Evolutionary conservation across 768 basidiomycete genomes (phyloP), one percentile per base, ranked within the genome.

Genomic region (Kwoniella bestiolae): DNA sequence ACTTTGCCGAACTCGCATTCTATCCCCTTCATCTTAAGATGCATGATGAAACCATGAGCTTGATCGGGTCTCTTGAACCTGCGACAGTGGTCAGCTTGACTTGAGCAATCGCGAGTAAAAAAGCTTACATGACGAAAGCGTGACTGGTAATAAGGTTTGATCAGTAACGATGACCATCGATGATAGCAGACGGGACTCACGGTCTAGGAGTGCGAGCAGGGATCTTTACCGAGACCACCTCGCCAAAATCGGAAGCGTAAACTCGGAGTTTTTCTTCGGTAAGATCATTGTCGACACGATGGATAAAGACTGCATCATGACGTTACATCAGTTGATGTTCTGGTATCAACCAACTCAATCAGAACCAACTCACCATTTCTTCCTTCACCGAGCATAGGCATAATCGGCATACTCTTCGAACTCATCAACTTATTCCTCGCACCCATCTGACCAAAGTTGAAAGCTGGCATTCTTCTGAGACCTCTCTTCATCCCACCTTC

Each of bases 1-100:
- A 73, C 74, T 59, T 70, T 73, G 59, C 65, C 74, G 57, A 66
- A 73, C 29, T 73, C 74, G 50, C 71, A 76, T 5, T 58, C 65
- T 14, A 67, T 34, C 5, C 67, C 63, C 5, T 29, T 46, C 29
- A 50, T 21, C 16, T 49, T 59, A 44, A 76, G 63, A 32, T 59
- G 58, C 23, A 21, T 25, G 45, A 76, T 70, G 63, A 76, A 76
- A 5, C 21, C 50, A 5, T 59, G 56, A 3, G 74, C 74, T 35
- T 70, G 60, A 8, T 70, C 71, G 6, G 59, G 60, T 8, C 47
- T 52, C 32, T 71, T 65, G 57, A 73, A 73, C 56, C 70, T 72
- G 34, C 25, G 9, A 52, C 18, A 25, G 28, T 41, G 9, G 23
- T 45, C n/a, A 58, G 57, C 12, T 25, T 5, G 21, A 58, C 18